Evolutionary conservation across 2,329 filamentous ascomycete genomes (phyloP), one percentile per base, ranked within the genome.

Genomic region (Lasiodiplodia sp.): DNA sequence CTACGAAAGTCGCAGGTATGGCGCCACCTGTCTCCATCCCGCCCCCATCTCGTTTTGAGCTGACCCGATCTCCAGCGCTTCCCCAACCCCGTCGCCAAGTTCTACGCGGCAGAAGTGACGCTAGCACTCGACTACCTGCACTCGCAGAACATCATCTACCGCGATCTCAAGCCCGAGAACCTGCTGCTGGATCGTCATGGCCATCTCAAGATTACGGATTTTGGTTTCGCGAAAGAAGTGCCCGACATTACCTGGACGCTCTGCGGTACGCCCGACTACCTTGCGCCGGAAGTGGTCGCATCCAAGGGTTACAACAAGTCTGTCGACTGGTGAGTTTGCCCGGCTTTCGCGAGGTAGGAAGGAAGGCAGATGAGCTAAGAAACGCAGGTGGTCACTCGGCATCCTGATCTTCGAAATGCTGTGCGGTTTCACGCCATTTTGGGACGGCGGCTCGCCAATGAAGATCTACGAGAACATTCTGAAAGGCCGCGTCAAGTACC

Each of bases 381-480:
- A 21, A 44, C 40, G 2, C 68, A 97, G 94, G 94, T 99, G 96
- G 96, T 98, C 95, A 66, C 86, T 99, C 69, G 96, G 96, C 56
- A 98, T 99, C 78, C 85, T 99, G 74, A 98, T 99, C 80, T 99
- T 97, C 80, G 96, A 99, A 86, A 99, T 99, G 96, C 88, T 99
- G 47, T 98, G 96, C 78, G 96, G 96, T 34, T 99, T 97, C 82
- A 99, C 96, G 5, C 96, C 96, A 5, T 99, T 99, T 85, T 99
- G 96, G 95, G 96, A 99, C 80, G 93, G 92, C 75, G 96, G 95
- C 67, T 97, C 93, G 55, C 95, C 96, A 2, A 97, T 99, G 89
- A 97, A 97, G 83, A 99, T 99, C 77, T 99, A 99, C 83, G 96
- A 99, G 84, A 99, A 99, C 80, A 99, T 99, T 76, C 88, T 99